A percentile compares a stretch with the other conserved stretches of the same genome.
Evolutionary conservation across 176 grass and related monocot genomes (phyloP).

Genomic region (Miscanthus lutarioriparius): DNA sequence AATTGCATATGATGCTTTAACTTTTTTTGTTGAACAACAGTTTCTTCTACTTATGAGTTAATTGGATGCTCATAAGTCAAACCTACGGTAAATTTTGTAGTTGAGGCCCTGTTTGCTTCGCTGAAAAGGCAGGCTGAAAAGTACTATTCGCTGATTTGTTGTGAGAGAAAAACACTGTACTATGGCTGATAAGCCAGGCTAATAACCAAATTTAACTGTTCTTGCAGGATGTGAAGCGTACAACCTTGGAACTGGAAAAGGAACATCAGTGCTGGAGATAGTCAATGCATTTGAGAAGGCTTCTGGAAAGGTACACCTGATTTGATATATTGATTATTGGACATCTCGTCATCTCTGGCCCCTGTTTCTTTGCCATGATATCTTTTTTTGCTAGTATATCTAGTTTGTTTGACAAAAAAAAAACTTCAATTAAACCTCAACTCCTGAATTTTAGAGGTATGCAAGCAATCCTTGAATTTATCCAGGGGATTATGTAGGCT

Average conservation of each 20-base stretch:
- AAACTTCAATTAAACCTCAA: background rate
- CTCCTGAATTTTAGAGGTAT: background rate
- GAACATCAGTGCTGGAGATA: conserved; percentile 97
- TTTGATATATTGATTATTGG: conserved; percentile 1
- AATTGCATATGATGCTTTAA: conserved; percentile 5
- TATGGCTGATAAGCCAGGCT: too few relatives aligned
- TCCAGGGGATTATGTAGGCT: background rate
- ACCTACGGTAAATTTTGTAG: background rate
- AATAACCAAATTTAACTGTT: conserved; percentile 23
- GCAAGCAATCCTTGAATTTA: conserved; percentile 16
- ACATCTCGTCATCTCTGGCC: background rate
- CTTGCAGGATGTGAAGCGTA: conserved; percentile 86
- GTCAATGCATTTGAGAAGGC: conserved; percentile 93
- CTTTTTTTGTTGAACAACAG: conserved; percentile 1
- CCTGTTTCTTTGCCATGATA: conserved; percentile 13
- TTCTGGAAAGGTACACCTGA: conserved; percentile 73
- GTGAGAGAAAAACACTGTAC: too few relatives aligned
- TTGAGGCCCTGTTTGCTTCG: too few relatives aligned
- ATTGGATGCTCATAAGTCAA: background rate
- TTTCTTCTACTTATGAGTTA: conserved; percentile 15
- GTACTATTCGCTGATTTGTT: too few relatives aligned
- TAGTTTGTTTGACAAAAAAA: background rate
- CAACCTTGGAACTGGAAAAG: conserved; percentile 91
- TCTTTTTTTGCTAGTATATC: conserved; percentile 27
- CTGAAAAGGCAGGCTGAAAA: too few relatives aligned